Evolutionary conservation across 2,329 filamentous ascomycete genomes (phyloP).

Genomic region (Alternaria postmessia): DNA sequence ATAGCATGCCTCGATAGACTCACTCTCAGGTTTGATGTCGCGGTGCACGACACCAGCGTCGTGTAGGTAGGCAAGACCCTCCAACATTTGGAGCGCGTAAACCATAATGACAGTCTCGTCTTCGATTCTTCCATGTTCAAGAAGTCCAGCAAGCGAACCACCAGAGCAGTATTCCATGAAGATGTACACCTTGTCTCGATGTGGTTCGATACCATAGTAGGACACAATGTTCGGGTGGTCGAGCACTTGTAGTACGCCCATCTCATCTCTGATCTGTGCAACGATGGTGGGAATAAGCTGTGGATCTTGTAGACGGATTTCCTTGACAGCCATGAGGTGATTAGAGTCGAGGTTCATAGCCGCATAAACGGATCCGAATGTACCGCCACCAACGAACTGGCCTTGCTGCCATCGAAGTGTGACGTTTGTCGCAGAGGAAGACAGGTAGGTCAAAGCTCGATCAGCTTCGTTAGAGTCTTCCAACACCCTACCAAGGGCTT

Average conservation of each 20-base stretch:
- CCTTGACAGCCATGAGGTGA: conserved; percentile 97
- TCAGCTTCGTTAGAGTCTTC: conserved; percentile 97
- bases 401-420: conserved; percentile 98
- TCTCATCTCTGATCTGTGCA: conserved; percentile 93
- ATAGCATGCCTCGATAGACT: conserved; percentile 50
- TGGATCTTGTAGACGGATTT: conserved; percentile 95
- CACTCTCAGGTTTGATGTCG: conserved; percentile 97
- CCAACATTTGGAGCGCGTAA: conserved; percentile 90
- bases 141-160: conserved; percentile 84
- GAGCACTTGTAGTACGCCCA: conserved; percentile 92
- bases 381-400: conserved; percentile 96
- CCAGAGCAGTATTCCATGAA: conserved; percentile 99
- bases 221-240: conserved; percentile 98
- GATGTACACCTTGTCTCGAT: conserved; percentile 99
- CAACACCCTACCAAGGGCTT: conserved; percentile 86
- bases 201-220: conserved; percentile 97
- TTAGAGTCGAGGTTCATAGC: conserved; percentile 97
- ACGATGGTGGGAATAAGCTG: conserved; percentile 95
- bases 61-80: conserved; percentile 92
- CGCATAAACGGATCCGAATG: conserved; percentile 96
- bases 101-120: conserved; percentile 98
- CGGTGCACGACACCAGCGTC: conserved; percentile 91
- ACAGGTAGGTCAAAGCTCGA: conserved; percentile 90
- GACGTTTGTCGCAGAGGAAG: conserved; percentile 92
- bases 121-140: conserved; percentile 96